These are phyloP conservation scores for Chrysosporium queenslandicum DNA, from an alignment of 2,329 filamentous ascomycete genomes.

Conservation along the genomic window DNA sequence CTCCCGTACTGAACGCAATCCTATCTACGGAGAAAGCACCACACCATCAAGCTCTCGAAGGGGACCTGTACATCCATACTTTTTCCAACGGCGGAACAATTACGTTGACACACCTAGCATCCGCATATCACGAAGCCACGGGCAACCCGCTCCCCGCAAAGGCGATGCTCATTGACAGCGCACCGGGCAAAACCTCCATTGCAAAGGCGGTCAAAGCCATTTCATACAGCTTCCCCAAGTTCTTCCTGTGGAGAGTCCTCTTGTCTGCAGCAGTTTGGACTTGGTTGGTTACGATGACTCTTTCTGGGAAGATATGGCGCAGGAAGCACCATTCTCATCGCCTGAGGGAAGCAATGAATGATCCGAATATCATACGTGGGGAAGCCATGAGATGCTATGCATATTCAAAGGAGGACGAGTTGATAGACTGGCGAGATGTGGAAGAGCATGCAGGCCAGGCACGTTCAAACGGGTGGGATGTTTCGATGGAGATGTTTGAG, in stretches of 20 bases:
- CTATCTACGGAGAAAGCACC: too few relatives aligned
- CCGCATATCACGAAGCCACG: slow-evolving; percentile 29
- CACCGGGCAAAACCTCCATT: slow-evolving; percentile 33
- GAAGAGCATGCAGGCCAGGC: slow-evolving; percentile 30
- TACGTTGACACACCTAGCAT: slow-evolving; percentile 32
- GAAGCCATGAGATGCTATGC: slow-evolving; percentile 29
- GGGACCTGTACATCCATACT: slow-evolving; percentile 36
- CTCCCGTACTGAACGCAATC: slow-evolving; percentile 31
- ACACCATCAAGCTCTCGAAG: too few relatives aligned
- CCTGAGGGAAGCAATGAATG: slow-evolving; percentile 27
- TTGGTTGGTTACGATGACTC: slow-evolving; percentile 19
- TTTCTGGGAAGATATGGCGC: slow-evolving; percentile 18
- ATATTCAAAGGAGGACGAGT: slow-evolving; percentile 32
- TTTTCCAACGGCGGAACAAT: slow-evolving; percentile 44
- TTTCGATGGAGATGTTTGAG: slow-evolving; percentile 30
- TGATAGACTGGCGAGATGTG: slow-evolving; percentile 30
- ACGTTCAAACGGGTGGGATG: slow-evolving; percentile 25
- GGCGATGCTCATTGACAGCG: slow-evolving; percentile 39
- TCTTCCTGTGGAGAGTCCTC: slow-evolving; percentile 25
- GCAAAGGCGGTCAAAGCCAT: slow-evolving; percentile 25
- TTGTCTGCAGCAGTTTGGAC: slow-evolving; percentile 22
- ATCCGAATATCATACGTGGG: slow-evolving; percentile 18
- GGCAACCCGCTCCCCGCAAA: slow-evolving; percentile 31
- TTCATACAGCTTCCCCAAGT: slow-evolving; percentile 28
- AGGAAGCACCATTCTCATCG: slow-evolving; percentile 22